Evolutionary conservation across 345 rosid genomes (phyloP).

Genomic region (Crucihimalaya himalaica): DNA sequence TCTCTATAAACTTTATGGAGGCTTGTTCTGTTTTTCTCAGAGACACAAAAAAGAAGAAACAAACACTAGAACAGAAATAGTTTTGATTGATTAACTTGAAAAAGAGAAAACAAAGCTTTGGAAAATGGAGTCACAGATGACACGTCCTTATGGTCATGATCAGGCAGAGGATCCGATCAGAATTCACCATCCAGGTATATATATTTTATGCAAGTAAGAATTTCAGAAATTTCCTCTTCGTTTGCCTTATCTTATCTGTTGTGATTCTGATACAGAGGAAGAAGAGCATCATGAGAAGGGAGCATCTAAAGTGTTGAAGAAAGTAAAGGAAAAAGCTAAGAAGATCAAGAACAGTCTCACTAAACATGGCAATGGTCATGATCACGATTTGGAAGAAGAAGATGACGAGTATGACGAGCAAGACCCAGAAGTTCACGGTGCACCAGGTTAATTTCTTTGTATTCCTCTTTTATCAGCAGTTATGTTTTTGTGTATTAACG

Average conservation of each 20-base stretch:
- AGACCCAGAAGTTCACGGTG: conserved; percentile 53
- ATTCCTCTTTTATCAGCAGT: neutral
- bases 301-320: conserved; percentile 59
- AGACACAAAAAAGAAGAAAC: neutral
- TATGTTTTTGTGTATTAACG: conserved; percentile 1
- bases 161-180: conserved; percentile 45
- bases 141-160: conserved; percentile 45
- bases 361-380: conserved; percentile 57
- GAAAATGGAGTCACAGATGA: conserved; percentile 39
- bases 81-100: neutral
- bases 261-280: conserved; percentile 41
- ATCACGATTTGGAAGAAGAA: conserved; percentile 61
- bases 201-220: neutral
- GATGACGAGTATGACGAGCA: conserved; percentile 57
- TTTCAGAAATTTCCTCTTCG: neutral
- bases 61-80: conserved; percentile 7
- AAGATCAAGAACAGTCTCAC: conserved; percentile 68
- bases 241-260: neutral
- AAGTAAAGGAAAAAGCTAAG: conserved; percentile 76
- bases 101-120: neutral
- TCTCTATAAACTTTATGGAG: neutral
- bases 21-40: neutral
- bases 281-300: conserved; percentile 56
- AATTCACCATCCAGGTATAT: conserved; percentile 43
- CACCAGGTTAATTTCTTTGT: conserved; percentile 42